Percentiles rank a stretch among this genome's conserved stretches.
Evolutionary conservation across 2,329 filamentous ascomycete genomes (phyloP).

Genomic region (Talaromyces sp.): DNA sequence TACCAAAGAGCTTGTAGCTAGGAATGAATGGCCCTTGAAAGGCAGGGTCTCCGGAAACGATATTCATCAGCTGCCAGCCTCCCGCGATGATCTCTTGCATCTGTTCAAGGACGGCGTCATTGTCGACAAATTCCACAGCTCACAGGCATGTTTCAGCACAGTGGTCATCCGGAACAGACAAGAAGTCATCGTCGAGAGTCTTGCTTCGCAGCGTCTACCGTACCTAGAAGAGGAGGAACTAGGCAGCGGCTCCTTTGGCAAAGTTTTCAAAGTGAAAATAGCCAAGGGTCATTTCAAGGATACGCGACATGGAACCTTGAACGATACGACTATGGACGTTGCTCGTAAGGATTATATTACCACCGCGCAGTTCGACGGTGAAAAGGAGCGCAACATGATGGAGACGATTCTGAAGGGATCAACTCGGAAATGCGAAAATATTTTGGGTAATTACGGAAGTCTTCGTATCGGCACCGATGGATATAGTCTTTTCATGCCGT

Average conservation of each 20-base stretch:
- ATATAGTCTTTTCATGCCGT: conserved; percentile 43
- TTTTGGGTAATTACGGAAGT: conserved; percentile 37
- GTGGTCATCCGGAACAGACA: conserved; percentile 29
- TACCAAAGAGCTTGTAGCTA: conserved; percentile 9
- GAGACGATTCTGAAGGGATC: conserved; percentile 33
- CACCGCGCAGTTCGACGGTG: conserved; percentile 19
- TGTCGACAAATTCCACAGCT: conserved; percentile 29
- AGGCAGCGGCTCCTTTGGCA: conserved; percentile 33
- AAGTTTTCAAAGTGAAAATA: conserved; percentile 29
- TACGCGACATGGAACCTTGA: conserved; percentile 19
- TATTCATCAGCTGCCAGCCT: conserved; percentile 6
- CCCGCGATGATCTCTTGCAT: conserved; percentile 1
- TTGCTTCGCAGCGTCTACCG: conserved; percentile 28
- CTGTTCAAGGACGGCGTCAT: conserved; percentile 15
- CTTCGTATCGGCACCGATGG: conserved; percentile 30
- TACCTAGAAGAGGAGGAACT: conserved; percentile 33
- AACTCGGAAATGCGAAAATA: conserved; percentile 30
- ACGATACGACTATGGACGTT: conserved; percentile 20
- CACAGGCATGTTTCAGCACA: conserved; percentile 34
- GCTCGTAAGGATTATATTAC: conserved; percentile 40
- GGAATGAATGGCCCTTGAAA: conserved; percentile 7
- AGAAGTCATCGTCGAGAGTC: conserved; percentile 25
- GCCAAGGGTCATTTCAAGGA: conserved; percentile 34
- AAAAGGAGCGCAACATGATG: conserved; percentile 34
- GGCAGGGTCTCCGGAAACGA: neutral